Percentiles rank a stretch among this genome's conserved stretches.
Evolutionary conservation across 2,329 filamentous ascomycete genomes (phyloP).

Genomic region (Sporothrix pseudoabietina): DNA sequence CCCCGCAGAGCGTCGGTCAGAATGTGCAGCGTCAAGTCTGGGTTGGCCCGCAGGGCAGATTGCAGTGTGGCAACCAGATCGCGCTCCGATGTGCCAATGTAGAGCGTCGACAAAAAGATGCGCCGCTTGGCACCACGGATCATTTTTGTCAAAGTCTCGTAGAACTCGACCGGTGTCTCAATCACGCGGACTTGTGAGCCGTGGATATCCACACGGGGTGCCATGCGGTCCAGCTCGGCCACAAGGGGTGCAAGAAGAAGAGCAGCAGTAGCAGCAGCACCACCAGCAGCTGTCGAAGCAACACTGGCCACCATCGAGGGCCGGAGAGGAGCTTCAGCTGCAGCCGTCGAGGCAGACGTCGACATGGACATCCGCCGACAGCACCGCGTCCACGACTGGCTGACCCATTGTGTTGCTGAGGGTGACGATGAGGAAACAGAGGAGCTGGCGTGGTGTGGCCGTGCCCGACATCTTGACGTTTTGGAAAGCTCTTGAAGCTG

Average conservation of each 20-base stretch:
- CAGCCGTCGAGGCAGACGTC: neutral
- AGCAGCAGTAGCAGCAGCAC: neutral
- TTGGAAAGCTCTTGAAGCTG: conserved; percentile 4
- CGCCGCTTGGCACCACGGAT: conserved; percentile 76
- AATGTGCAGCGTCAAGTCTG: conserved; percentile 78
- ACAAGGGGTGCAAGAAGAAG: conserved; percentile 57
- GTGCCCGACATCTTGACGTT: neutral
- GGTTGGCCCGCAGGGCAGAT: conserved; percentile 72
- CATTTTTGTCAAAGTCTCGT: conserved; percentile 84
- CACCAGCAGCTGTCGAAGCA: neutral
- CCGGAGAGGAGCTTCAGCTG: neutral
- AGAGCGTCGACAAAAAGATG: conserved; percentile 93
- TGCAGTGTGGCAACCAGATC: conserved; percentile 79
- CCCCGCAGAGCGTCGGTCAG: conserved; percentile 89
- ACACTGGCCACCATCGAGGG: conserved; percentile 6
- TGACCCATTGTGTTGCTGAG: neutral
- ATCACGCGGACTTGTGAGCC: conserved; percentile 81
- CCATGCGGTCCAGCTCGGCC: conserved; percentile 79
- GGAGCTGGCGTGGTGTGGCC: neutral
- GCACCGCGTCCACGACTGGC: neutral
- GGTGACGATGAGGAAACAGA: neutral
- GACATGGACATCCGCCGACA: conserved; percentile 20
- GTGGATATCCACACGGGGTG: conserved; percentile 84
- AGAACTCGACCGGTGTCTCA: conserved; percentile 83
- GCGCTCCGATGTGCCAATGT: conserved; percentile 90